These are phyloP conservation scores for Asterophora parasitica DNA, from an alignment of 768 basidiomycete species.

Conservation along the genomic window DNA sequence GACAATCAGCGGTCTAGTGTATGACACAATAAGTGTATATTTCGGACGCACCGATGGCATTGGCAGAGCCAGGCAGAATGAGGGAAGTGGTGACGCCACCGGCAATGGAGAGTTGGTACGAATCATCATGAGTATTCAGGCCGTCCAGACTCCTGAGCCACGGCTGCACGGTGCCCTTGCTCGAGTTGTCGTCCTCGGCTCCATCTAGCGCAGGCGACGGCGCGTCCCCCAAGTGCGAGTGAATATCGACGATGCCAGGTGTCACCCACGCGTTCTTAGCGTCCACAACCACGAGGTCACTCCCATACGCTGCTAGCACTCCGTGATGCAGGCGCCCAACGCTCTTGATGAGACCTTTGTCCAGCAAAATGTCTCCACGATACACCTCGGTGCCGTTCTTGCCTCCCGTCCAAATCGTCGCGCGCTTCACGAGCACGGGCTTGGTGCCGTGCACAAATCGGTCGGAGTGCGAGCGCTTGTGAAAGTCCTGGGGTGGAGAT, in stretches of 20 bases:
- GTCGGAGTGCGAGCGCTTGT: constrained; percentile 52
- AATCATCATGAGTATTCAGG: constrained; percentile 75
- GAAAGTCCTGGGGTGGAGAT: constrained; percentile 43
- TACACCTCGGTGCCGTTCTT: constrained; percentile 65
- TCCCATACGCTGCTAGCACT: constrained; percentile 24
- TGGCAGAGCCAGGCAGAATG: constrained; percentile 69
- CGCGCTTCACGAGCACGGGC: constrained; percentile 65
- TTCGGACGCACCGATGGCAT: constrained; percentile 47
- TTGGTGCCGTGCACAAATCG: constrained; percentile 61
- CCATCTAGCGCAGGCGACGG: constrained; percentile 50
- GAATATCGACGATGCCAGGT: constrained; percentile 67
- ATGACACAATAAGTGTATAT: no score
- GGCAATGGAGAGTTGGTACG: constrained; percentile 63
- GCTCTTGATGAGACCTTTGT: constrained; percentile 60
- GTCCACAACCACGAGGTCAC: constrained; percentile 49
- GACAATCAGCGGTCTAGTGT: background rate
- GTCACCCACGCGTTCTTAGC: constrained; percentile 73
- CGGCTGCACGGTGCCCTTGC: constrained; percentile 40
- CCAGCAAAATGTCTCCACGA: constrained; percentile 61
- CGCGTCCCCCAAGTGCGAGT: constrained; percentile 61
- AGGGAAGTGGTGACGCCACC: constrained; percentile 80
- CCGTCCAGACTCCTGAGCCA: constrained; percentile 77
- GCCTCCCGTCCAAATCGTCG: constrained; percentile 78
- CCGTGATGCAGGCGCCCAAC: constrained; percentile 43
- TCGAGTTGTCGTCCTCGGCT: constrained; percentile 51